Conservation (phyloP, 2,329 filamentous ascomycete species). For the Aplosporella prunicola region DNA sequence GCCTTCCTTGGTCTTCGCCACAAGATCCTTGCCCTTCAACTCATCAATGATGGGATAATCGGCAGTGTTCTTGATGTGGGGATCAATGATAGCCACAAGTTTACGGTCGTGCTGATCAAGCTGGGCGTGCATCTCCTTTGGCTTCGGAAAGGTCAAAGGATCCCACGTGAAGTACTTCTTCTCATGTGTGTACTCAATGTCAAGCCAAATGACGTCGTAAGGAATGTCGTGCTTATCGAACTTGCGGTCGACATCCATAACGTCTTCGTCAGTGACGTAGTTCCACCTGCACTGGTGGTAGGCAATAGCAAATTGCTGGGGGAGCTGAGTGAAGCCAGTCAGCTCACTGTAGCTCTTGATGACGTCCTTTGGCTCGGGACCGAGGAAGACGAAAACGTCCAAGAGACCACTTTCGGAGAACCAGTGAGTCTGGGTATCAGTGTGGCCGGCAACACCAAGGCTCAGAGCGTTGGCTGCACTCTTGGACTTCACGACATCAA, state of each 20-base stretch:
- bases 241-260: slow-evolving; percentile 90
- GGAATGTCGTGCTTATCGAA: slow-evolving; percentile 94
- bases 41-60: slow-evolving; percentile 70
- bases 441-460: slow-evolving; percentile 59
- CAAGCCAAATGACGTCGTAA: slow-evolving; percentile 98
- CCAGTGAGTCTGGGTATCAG: slow-evolving; percentile 86
- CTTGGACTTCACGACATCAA: slow-evolving; percentile 81
- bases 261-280: slow-evolving; percentile 93
- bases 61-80: slow-evolving; percentile 89
- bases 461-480: slow-evolving; percentile 65
- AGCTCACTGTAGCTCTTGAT: slow-evolving; percentile 77
- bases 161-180: slow-evolving; percentile 99
- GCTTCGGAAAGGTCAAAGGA: slow-evolving; percentile 74
- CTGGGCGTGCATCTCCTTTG: slow-evolving; percentile 78
- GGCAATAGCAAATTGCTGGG: slow-evolving; percentile 82
- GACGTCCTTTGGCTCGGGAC: slow-evolving; percentile 74
- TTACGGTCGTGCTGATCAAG: slow-evolving; percentile 79
- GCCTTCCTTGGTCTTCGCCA: slow-evolving; percentile 80
- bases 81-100: slow-evolving; percentile 89
- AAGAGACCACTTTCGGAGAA: slow-evolving; percentile 85
- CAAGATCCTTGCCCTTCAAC: slow-evolving; percentile 73
- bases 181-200: slow-evolving; percentile 93
- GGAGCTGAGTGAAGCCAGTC: slow-evolving; percentile 83
- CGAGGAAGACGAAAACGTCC: slow-evolving; percentile 91
- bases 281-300: slow-evolving; percentile 99